Percentiles rank a stretch among this genome's conserved stretches.
Conservation (phyloP, 345 rosid genomes). For the Excoecaria agallocha region DNA sequence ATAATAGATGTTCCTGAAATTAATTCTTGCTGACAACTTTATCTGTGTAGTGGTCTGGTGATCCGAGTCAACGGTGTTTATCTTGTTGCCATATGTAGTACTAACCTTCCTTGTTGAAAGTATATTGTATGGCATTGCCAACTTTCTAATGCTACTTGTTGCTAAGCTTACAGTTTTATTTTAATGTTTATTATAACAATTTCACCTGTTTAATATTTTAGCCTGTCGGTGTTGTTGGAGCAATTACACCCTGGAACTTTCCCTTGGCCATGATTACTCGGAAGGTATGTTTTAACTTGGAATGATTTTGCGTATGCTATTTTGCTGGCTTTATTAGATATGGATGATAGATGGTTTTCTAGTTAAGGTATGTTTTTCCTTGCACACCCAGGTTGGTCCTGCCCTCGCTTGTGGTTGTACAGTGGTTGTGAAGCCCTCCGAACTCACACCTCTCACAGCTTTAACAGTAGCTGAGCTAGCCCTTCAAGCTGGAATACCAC, state of each 20-base stretch:
- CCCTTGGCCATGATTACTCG: constrained; percentile 99
- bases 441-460: constrained; percentile 91
- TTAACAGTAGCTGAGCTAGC: constrained; percentile 93
- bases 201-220: constrained; percentile 24
- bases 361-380: constrained; percentile 21
- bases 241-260: constrained; percentile 95
- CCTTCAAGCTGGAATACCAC: constrained; percentile 97
- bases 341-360: not conserved
- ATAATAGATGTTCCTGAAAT: no score
- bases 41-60: no score
- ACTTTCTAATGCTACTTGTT: not conserved
- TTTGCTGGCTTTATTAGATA: constrained; percentile 2
- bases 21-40: no score
- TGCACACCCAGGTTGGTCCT: constrained; percentile 73
- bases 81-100: no score
- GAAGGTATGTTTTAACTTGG: constrained; percentile 52
- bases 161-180: not conserved
- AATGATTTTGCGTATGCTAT: not conserved
- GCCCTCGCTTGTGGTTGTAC: constrained; percentile 99
- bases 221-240: constrained; percentile 98
- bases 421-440: constrained; percentile 92
- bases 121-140: not conserved
- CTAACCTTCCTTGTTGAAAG: not conserved
- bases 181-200: not conserved
- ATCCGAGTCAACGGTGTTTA: no score